phyloP scores from a whole-genome alignment of 345 rosid species.

The Gynandropsis gynandra region DNA sequence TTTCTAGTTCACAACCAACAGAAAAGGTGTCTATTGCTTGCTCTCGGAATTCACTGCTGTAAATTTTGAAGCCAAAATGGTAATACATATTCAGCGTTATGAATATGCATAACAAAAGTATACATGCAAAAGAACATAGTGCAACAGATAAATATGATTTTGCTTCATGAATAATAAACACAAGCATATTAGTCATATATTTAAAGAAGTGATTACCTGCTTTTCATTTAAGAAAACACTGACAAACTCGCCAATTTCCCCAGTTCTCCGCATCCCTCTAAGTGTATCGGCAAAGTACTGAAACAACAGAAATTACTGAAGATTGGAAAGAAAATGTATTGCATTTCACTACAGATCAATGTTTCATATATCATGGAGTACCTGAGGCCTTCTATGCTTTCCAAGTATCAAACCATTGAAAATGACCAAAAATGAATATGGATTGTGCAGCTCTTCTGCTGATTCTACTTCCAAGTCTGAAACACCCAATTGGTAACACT shows the following conservation, averaged over 20 bases:
- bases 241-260: slow-evolving; percentile 87
- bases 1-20: slow-evolving; percentile 11
- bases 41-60: neutral
- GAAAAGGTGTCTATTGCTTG: slow-evolving; percentile 1
- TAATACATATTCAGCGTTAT: slow-evolving; percentile 8
- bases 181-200: neutral
- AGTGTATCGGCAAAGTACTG: slow-evolving; percentile 62
- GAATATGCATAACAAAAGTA: slow-evolving; percentile 2
- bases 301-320: slow-evolving; percentile 15
- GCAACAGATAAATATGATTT: slow-evolving; percentile 4
- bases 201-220: slow-evolving; percentile 52
- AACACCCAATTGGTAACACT: slow-evolving; percentile 87
- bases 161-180: slow-evolving; percentile 5
- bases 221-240: slow-evolving; percentile 82
- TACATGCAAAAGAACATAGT: slow-evolving; percentile 9
- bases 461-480: slow-evolving; percentile 73
- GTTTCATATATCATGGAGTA: slow-evolving; percentile 22
- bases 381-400: slow-evolving; percentile 92
- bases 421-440: slow-evolving; percentile 72
- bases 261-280: slow-evolving; percentile 85
- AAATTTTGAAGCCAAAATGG: neutral
- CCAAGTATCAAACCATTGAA: slow-evolving; percentile 90
- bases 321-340: slow-evolving; percentile 11
- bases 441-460: slow-evolving; percentile 83
- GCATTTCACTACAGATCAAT: neutral